phyloP scores from a whole-genome alignment of 345 rosid species.

The Lepidium aucheri region DNA sequence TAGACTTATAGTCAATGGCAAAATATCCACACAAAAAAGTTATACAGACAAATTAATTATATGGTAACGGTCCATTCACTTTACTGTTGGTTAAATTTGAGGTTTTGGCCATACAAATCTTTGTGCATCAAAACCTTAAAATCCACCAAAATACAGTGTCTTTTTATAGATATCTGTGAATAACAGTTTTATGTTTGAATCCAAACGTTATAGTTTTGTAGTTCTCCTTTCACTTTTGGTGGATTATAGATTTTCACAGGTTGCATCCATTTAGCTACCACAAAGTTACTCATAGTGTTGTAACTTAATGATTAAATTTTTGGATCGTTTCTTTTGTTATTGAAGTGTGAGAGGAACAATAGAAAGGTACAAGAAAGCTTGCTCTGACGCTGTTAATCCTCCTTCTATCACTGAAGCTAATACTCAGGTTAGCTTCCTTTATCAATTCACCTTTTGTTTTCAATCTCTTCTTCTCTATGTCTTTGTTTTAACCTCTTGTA shows the following conservation, averaged over 20 bases:
- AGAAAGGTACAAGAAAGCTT: slow-evolving; percentile 83
- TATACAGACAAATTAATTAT: not conserved
- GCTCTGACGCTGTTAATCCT: slow-evolving; percentile 48
- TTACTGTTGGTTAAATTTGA: not conserved
- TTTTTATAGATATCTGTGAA: not conserved
- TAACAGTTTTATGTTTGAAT: not conserved
- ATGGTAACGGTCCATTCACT: not conserved
- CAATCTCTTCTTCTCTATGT: not conserved
- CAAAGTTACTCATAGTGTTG: too few relatives aligned
- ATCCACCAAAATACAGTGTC: not conserved
- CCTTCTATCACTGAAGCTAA: slow-evolving; percentile 69
- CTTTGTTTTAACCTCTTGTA: not conserved
- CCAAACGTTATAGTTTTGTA: not conserved
- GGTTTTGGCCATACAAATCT: not conserved
- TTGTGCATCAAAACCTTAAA: not conserved
- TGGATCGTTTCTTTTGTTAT: not conserved
- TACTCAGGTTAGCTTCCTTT: slow-evolving; percentile 51
- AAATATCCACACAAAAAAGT: not conserved
- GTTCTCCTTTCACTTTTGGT: not conserved
- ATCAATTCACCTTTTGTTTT: not conserved
- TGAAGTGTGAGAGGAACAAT: slow-evolving; percentile 77
- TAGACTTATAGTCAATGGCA: too few relatives aligned
- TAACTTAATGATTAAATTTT: not conserved
- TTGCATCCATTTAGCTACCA: not conserved
- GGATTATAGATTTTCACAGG: not conserved